A percentile compares a stretch with the other conserved stretches of the same genome.
phyloP scores from a whole-genome alignment of 2,329 filamentous ascomycete species.

The Venturia nashicola region DNA sequence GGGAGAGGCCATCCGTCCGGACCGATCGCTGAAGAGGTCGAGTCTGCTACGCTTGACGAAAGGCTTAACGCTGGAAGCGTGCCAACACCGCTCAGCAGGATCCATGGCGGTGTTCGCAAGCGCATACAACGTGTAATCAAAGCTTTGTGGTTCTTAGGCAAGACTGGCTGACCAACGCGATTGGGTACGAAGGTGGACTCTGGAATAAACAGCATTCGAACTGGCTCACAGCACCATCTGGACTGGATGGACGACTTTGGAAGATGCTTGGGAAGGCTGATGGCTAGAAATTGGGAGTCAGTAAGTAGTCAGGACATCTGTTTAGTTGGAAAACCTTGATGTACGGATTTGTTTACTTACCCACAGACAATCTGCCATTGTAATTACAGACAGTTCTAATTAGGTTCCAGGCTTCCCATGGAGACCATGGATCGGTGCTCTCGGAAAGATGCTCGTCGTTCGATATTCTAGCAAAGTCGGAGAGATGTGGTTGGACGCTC shows the following conservation, averaged over 20 bases:
- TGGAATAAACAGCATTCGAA: slow-evolving; percentile 43
- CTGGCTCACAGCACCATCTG: slow-evolving; percentile 51
- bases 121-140: slow-evolving; percentile 46
- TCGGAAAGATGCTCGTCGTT: slow-evolving; percentile 19
- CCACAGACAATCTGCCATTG: slow-evolving; percentile 64
- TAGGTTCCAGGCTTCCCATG: slow-evolving; percentile 91
- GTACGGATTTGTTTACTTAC: slow-evolving; percentile 43
- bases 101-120: slow-evolving; percentile 45
- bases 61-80: slow-evolving; percentile 30
- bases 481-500: slow-evolving; percentile 8
- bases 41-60: slow-evolving; percentile 36
- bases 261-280: slow-evolving; percentile 47
- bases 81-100: slow-evolving; percentile 47
- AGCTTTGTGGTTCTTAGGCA: slow-evolving; percentile 45
- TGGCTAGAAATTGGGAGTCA: slow-evolving; percentile 26
- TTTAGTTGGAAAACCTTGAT: background rate
- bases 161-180: slow-evolving; percentile 44
- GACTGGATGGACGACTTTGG: slow-evolving; percentile 43
- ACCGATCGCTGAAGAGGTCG: slow-evolving; percentile 52
- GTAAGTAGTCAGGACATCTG: background rate
- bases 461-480: slow-evolving; percentile 6
- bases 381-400: slow-evolving; percentile 82
- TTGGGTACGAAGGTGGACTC: slow-evolving; percentile 44
- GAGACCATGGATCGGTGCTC: slow-evolving; percentile 57
- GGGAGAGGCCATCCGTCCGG: slow-evolving; percentile 7